A percentile compares a stretch with the other conserved stretches of the same genome.
These are phyloP conservation scores for Metrosideros polymorpha DNA, from an alignment of 441 rosid genomes.

Conservation along the genomic window DNA sequence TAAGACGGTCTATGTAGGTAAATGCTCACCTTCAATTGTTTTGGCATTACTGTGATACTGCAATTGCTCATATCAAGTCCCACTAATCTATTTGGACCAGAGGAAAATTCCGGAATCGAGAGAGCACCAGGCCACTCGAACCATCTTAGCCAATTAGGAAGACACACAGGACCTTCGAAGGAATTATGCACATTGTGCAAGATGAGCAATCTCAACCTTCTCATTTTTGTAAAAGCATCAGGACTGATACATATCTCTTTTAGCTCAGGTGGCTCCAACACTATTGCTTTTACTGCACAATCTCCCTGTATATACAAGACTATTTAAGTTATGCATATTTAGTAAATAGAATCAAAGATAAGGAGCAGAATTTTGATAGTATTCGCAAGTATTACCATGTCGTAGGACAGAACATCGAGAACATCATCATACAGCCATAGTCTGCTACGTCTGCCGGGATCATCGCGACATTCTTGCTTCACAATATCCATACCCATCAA, in stretches of 20 bases:
- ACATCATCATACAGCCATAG: background rate
- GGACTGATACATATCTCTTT: background rate
- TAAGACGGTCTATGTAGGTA: background rate
- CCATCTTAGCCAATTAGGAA: background rate
- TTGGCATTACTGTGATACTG: background rate
- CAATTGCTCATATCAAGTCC: background rate
- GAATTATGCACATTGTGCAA: fast-evolving
- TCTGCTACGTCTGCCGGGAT: background rate
- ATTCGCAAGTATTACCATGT: background rate
- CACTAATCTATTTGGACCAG: background rate
- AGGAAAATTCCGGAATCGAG: fast-evolving
- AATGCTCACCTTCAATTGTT: background rate
- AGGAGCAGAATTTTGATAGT: background rate
- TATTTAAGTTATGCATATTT: fast-evolving
- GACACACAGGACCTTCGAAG: background rate
- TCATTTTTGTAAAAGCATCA: background rate
- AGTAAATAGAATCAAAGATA: background rate
- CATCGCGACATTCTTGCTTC: background rate
- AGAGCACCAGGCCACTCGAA: fast-evolving
- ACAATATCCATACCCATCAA: background rate
- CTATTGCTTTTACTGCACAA: background rate
- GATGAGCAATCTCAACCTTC: background rate
- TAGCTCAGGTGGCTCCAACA: fast-evolving
- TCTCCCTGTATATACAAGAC: background rate
- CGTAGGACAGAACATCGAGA: fast-evolving